phyloP scores from a whole-genome alignment of 371 early-diverging fungal genomes.

The Mortierella polycephala region DNA sequence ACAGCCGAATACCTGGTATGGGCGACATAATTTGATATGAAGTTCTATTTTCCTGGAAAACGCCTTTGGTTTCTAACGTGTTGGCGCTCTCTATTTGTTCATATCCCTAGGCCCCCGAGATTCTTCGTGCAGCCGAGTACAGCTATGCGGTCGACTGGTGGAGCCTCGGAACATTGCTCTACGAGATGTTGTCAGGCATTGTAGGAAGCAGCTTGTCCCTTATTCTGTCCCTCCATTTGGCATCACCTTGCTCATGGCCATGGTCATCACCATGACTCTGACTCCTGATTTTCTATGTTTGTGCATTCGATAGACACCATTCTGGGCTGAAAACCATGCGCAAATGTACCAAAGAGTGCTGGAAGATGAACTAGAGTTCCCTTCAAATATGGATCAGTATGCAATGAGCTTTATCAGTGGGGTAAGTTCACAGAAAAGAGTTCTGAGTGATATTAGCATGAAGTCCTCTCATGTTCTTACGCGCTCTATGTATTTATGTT shows the following conservation, averaged over 20 bases:
- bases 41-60: background rate
- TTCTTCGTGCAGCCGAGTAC: slow-evolving; percentile 82
- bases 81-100: background rate
- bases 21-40: background rate
- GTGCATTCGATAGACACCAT: slow-evolving; percentile 69
- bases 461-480: too few species aligned
- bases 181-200: slow-evolving; percentile 81
- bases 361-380: slow-evolving; percentile 81
- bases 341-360: slow-evolving; percentile 86
- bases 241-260: too few species aligned
- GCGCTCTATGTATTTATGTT: background rate
- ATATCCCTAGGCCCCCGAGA: slow-evolving; percentile 85
- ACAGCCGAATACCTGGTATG: slow-evolving; percentile 87
- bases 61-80: background rate
- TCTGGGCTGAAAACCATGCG: slow-evolving; percentile 80
- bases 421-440: slow-evolving; percentile 54
- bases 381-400: slow-evolving; percentile 65
- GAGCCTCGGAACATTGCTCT: slow-evolving; percentile 95
- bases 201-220: slow-evolving; percentile 50
- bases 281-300: background rate
- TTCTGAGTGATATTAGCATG: too few species aligned
- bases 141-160: slow-evolving; percentile 95
- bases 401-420: slow-evolving; percentile 70
- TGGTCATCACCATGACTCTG: too few species aligned
- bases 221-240: too few species aligned